These are phyloP conservation scores for Colletotrichum theobromicola DNA, from an alignment of 2,329 filamentous ascomycete genomes.

Conservation along the genomic window DNA sequence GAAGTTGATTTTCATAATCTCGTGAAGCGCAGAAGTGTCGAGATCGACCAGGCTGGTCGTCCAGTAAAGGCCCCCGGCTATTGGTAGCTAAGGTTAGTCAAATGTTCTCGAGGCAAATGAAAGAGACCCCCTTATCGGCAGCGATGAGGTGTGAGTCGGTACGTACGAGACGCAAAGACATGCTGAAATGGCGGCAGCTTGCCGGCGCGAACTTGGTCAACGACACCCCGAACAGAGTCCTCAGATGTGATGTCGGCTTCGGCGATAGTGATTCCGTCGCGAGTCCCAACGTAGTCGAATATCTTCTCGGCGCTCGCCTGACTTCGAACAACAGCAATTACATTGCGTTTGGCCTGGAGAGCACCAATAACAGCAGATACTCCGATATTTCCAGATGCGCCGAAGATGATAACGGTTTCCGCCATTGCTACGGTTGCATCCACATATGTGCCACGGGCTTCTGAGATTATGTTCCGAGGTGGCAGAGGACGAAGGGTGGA, in stretches of 20 bases:
- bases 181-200: slow-evolving; percentile 41
- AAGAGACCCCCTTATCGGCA: background rate
- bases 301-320: slow-evolving; percentile 37
- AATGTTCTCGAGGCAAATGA: background rate
- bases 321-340: slow-evolving; percentile 42
- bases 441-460: background rate
- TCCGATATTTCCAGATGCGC: slow-evolving; percentile 44
- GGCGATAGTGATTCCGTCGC: slow-evolving; percentile 33
- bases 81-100: background rate
- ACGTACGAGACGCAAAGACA: slow-evolving; percentile 36
- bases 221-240: slow-evolving; percentile 33
- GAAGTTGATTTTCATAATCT: slow-evolving; percentile 27
- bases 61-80: slow-evolving; percentile 31
- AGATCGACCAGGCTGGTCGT: slow-evolving; percentile 27
- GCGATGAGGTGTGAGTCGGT: background rate
- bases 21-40: slow-evolving; percentile 23
- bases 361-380: slow-evolving; percentile 34
- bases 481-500: background rate
- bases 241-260: slow-evolving; percentile 37
- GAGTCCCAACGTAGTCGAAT: slow-evolving; percentile 30
- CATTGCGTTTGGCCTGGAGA: slow-evolving; percentile 31
- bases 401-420: slow-evolving; percentile 41
- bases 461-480: background rate
- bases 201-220: slow-evolving; percentile 38
- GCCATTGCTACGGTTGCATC: background rate